Base-by-base conservation (phyloP, 495 filamentous ascomycete genomes). In the Baudoinia panamericana region DNA sequence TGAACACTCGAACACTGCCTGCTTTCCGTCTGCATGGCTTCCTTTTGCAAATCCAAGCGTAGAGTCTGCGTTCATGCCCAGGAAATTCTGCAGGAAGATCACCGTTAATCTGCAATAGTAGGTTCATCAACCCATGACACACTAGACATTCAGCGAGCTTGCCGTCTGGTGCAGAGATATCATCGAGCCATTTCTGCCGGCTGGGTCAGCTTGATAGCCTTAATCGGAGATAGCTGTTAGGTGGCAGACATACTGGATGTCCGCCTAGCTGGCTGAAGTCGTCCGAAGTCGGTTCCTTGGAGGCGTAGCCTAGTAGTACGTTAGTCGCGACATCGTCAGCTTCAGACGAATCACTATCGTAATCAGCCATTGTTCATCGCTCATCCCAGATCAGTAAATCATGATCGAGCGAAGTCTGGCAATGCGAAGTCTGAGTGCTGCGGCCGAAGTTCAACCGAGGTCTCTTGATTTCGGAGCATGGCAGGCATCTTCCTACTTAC, bases 61-160 rank as follows among this genome's bases (percentile, higher is more conserved):
- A 95, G 27, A 96, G 55, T 30, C 88, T 71, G 38, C 90, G 65
- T 55, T 95, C 85, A 56, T 96, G 79, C 18, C 74, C 75, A 15
- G 82, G 81, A 56, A 92, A 93, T 25, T 72, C 67, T 26, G 92
- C 80, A 15, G 84, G 86, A 26, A 99, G 67, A 45, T 93, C 86
- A 52, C 76, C 88, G 61, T 99, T 83, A 30, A 99, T 68, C 59
- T 96, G 84, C 29, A 99, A 71, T 10, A 96, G 72, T 3, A 95
- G 68, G 0, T 75, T 69, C 78, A 95, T 86, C 28, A 83, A 59
- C 22, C 71, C 70, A 42, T 85, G 85, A 70, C 90, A 99, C 48
- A 82, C 71, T 60, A 81, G 87, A 66, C 90, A 99, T 63, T 76
- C 80, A 23, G 80, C 84, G 4, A 93, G 71, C 0, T 76, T 68